These are phyloP conservation scores for Nymphaea colorata DNA, from an alignment of 164 flowering plant genomes.

Conservation along the genomic window DNA sequence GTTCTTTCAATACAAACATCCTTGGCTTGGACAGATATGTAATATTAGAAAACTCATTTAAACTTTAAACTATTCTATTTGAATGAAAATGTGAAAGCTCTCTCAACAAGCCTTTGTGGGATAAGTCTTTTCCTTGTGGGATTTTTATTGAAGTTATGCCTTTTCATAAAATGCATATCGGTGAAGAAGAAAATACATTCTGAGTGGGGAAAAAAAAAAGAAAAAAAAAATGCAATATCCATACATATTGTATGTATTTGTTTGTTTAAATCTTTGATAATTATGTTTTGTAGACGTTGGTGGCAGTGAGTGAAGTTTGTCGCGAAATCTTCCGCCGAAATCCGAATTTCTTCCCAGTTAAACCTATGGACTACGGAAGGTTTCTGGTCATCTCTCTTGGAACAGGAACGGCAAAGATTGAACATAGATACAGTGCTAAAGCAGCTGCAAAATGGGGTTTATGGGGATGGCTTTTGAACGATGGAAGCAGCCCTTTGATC, in stretches of 20 bases:
- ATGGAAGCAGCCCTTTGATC: slow-evolving; percentile 20
- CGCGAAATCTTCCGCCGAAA: slow-evolving; percentile 20
- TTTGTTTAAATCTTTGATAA: neutral
- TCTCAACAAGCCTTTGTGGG: too few relatives aligned
- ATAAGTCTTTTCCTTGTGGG: too few relatives aligned
- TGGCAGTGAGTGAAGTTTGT: slow-evolving; percentile 40
- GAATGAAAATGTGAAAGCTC: too few relatives aligned
- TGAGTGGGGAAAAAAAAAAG: too few relatives aligned
- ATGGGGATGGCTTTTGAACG: slow-evolving; percentile 25
- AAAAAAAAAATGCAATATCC: neutral
- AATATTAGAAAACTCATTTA: too few relatives aligned
- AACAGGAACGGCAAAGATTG: slow-evolving; percentile 30
- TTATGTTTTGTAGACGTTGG: slow-evolving; percentile 25
- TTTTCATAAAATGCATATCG: too few relatives aligned
- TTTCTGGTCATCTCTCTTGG: slow-evolving; percentile 50
- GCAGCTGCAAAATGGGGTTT: slow-evolving; percentile 42
- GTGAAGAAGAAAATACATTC: too few relatives aligned
- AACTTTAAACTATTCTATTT: too few relatives aligned
- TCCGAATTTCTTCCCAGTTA: slow-evolving; percentile 25
- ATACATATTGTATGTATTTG: neutral
- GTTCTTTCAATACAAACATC: too few relatives aligned
- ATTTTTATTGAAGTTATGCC: too few relatives aligned
- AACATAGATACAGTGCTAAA: slow-evolving; percentile 27
- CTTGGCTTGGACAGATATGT: too few relatives aligned
- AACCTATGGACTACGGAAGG: slow-evolving; percentile 28